Evolutionary conservation across 2,329 filamentous ascomycete species (phyloP), one percentile per base, ranked within the genome.

Genomic region (Penicillium palitans): DNA sequence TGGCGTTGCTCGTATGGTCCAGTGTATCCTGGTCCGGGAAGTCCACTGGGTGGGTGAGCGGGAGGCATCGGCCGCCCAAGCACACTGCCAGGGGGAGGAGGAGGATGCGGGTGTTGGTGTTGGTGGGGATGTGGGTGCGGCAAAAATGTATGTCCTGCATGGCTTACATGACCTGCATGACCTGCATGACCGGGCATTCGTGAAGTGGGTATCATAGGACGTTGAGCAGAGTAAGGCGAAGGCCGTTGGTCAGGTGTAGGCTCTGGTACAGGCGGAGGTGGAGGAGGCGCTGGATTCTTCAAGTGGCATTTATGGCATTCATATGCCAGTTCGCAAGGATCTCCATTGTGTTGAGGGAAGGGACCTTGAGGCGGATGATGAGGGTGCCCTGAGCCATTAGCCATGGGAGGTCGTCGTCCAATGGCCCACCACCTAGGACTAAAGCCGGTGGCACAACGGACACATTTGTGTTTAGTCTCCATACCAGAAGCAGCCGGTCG

Each of bases 241-340:
- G 70, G 70, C 21, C 70, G 70, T 39, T 69, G 68, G 57, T 76
- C 75, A 1, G 74, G 67, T 35, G 68, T 68, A 29, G 70, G 67
- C 51, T 68, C 66, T 12, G 71, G 61, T 4, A 70, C 63, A 19
- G 66, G 62, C 57, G 42, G 60, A n/a, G 58, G 58, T 39, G 56
- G 52, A 21, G 55, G 58, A 13, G 56, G 55, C 19, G 60, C 58
- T 1, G 65, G 64, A 19, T 82, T 82, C 31, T 76, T 81, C 63
- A 79, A 71, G 66, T 83, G 80, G 61, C 90, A 93, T 72, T 90
- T 90, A 75, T 93, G 90, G 67, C 90, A 93, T 73, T 91, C 88
- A 63, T 85, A 88, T 31, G 83, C 60, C 66, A 73, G 66, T 46
- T 61, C 61, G 33, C 62, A 66, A 57, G 67, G 59, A 25, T 74